Evolutionary conservation across 805 yeast species (phyloP).

Genomic region (Candida takata): DNA sequence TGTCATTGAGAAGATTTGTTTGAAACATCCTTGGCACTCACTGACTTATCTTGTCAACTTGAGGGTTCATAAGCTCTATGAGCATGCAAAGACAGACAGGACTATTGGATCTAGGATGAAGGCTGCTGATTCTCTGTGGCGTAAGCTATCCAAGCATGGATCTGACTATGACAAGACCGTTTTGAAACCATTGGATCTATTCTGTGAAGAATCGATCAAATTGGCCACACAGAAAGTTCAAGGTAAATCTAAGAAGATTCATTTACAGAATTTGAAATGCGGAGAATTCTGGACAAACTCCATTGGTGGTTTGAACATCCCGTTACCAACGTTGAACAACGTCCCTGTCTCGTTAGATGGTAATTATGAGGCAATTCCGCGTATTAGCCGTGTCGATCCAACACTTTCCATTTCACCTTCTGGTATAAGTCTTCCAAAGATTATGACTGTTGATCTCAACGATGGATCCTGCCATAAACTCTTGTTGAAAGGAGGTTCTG

Average conservation of each 20-base stretch:
- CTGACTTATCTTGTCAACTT: conserved; percentile 57
- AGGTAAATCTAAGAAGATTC: conserved; percentile 13
- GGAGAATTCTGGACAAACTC: conserved; percentile 53
- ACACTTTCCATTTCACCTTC: conserved; percentile 58
- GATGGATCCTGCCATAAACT: conserved; percentile 55
- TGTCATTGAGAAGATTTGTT: conserved; percentile 41
- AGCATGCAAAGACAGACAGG: conserved; percentile 28
- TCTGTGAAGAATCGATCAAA: conserved; percentile 44
- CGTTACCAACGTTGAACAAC: conserved; percentile 59
- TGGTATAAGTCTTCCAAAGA: conserved; percentile 86
- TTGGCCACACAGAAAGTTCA: conserved; percentile 43
- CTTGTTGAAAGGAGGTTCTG: conserved; percentile 78
- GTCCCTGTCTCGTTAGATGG: conserved; percentile 35
- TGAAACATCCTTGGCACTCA: conserved; percentile 66
- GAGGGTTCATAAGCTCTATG: conserved; percentile 34
- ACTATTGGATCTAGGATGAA: conserved; percentile 38
- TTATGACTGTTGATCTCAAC: conserved; percentile 45
- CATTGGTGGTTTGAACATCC: conserved; percentile 41
- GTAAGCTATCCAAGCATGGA: conserved; percentile 26
- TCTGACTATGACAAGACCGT: conserved; percentile 23
- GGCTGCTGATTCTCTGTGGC: conserved; percentile 47
- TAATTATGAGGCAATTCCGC: conserved; percentile 40
- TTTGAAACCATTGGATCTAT: conserved; percentile 38
- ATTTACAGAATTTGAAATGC: conserved; percentile 28
- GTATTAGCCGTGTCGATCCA: conserved; percentile 38